phyloP scores from a whole-genome alignment of 352 stramenopile species.

The Phytophthora podocarpi region DNA sequence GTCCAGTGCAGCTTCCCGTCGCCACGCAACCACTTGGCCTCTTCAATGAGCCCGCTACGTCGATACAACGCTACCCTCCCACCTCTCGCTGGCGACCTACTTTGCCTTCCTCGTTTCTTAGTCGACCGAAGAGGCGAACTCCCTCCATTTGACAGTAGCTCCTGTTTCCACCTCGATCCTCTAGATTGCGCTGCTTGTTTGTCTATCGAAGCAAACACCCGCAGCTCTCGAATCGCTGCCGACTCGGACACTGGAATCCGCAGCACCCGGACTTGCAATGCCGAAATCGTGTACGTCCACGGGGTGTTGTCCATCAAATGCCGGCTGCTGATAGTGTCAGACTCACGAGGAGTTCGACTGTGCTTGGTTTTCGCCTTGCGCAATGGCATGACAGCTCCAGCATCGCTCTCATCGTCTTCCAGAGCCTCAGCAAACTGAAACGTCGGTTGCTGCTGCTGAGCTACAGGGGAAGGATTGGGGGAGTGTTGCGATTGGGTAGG shows the following conservation, averaged over 20 bases:
- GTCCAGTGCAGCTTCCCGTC: constrained; percentile 65
- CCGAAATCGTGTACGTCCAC: constrained; percentile 53
- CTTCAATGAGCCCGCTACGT: constrained; percentile 55
- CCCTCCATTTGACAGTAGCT: constrained; percentile 18
- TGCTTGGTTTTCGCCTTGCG: constrained; percentile 12
- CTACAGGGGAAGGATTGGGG: background rate
- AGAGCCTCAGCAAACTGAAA: constrained; percentile 7
- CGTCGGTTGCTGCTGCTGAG: constrained; percentile 5
- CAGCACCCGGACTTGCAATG: constrained; percentile 48
- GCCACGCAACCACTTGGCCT: constrained; percentile 53
- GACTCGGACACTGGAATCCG: constrained; percentile 46
- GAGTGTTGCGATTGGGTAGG: background rate
- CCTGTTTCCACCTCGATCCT: constrained; percentile 58
- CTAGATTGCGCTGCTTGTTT: constrained; percentile 58
- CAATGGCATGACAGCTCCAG: constrained; percentile 19
- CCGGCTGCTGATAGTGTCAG: constrained; percentile 9
- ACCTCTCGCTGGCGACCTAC: background rate
- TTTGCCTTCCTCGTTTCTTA: background rate
- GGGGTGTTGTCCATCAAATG: constrained; percentile 48
- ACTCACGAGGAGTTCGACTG: constrained; percentile 3
- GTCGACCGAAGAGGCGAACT: background rate
- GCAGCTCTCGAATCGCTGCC: constrained; percentile 50
- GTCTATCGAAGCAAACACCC: constrained; percentile 60
- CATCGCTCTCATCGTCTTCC: constrained; percentile 22
- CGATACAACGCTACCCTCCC: constrained; percentile 10